A percentile compares a stretch with the other conserved stretches of the same genome.
These are phyloP conservation scores for Haberlea rhodopensis DNA, from an alignment of 257 asterid species.

Conservation along the genomic window DNA sequence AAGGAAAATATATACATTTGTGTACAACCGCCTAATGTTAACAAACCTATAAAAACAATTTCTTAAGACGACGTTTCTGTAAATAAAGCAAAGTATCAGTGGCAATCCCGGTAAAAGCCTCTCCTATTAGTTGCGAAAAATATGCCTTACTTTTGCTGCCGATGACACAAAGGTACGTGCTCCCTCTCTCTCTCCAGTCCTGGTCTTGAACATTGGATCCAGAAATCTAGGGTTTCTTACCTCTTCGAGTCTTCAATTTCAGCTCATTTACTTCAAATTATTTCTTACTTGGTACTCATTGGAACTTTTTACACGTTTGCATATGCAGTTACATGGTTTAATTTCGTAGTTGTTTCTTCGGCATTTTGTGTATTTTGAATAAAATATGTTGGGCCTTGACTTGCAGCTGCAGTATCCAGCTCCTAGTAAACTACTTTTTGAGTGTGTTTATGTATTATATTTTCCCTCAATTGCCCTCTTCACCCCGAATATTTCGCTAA, in stretches of 20 bases:
- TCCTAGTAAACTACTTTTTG: conserved; percentile 3
- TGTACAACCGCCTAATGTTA: no score
- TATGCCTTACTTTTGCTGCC: conserved; percentile 32
- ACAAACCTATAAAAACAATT: no score
- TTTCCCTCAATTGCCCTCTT: background rate
- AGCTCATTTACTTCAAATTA: conserved; percentile 15
- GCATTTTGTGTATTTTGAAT: conserved; percentile 26
- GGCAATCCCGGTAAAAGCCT: conserved; percentile 25
- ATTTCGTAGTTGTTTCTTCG: conserved; percentile 13
- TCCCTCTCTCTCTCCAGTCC: conserved; percentile 33
- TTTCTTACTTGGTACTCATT: conserved; percentile 11
- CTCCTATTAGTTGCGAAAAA: conserved; percentile 29
- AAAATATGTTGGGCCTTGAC: conserved; percentile 16
- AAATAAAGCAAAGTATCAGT: conserved; percentile 23
- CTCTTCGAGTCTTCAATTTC: conserved; percentile 1
- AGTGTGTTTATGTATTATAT: background rate
- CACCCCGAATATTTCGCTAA: background rate
- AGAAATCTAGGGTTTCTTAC: conserved; percentile 39
- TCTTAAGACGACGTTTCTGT: conserved; percentile 39
- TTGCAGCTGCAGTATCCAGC: conserved; percentile 24
- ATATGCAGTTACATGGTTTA: conserved; percentile 19
- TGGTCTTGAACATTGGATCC: conserved; percentile 36
- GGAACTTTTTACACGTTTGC: background rate
- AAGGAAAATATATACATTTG: no score
- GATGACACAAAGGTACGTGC: conserved; percentile 45